Conservation (phyloP, 1,139 yeast species). For the Geotrichum carabidarum region DNA sequence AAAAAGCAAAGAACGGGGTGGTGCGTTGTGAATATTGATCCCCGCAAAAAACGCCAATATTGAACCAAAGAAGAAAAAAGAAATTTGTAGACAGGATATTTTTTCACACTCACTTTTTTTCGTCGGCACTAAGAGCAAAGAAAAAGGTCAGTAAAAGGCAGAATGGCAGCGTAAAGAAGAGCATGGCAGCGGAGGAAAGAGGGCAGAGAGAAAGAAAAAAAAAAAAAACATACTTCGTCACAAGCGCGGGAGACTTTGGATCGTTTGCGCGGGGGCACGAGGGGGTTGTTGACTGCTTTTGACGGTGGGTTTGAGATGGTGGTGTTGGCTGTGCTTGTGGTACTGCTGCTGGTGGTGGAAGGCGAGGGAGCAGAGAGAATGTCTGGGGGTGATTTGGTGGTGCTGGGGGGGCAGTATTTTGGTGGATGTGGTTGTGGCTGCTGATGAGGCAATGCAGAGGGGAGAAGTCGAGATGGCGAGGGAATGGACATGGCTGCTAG, state of each 20-base stretch:
- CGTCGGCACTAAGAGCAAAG: background rate
- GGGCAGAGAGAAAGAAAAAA: background rate
- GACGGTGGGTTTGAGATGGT: background rate
- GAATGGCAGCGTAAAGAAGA: background rate
- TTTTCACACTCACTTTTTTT: background rate
- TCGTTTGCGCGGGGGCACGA: conserved; percentile 37
- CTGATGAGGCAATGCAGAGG: no score
- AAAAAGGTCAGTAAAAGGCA: background rate
- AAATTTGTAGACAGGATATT: no score
- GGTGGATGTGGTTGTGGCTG: no score
- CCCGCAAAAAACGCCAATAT: no score
- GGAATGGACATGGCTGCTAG: no score
- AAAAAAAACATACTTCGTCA: conserved; percentile 32
- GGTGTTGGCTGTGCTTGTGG: background rate
- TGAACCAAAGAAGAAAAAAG: no score
- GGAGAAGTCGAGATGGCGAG: no score
- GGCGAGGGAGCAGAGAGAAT: no score
- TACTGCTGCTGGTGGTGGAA: background rate
- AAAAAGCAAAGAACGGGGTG: background rate
- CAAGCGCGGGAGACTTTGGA: conserved; percentile 44
- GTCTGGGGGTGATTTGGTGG: no score
- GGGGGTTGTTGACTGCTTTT: background rate
- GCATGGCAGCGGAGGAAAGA: background rate
- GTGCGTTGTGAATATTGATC: no score
- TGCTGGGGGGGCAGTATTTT: no score